Evolutionary conservation across 2,329 filamentous ascomycete genomes (phyloP).

Genomic region (Blastomyces silverae): DNA sequence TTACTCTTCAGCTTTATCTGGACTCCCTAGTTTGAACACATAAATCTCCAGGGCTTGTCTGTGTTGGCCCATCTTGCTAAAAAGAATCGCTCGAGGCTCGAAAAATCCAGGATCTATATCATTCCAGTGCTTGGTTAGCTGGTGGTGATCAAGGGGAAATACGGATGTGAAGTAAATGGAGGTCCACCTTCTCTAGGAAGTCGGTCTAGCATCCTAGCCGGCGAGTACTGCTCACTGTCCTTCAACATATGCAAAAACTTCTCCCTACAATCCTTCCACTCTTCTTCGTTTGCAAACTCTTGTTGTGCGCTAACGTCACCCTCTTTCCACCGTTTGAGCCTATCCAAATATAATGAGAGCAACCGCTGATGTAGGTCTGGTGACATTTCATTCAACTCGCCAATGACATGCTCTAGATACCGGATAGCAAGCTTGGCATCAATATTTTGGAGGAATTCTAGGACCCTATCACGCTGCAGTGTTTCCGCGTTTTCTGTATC

Average conservation of each 20-base stretch:
- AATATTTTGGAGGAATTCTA: constrained; percentile 64
- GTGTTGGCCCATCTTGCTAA: constrained; percentile 92
- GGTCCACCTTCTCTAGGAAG: constrained; percentile 70
- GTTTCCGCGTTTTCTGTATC: constrained; percentile 94
- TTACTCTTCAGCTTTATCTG: constrained; percentile 85
- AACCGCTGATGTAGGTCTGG: constrained; percentile 83
- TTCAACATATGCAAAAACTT: constrained; percentile 69
- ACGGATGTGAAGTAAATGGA: constrained; percentile 14
- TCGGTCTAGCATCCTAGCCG: constrained; percentile 66
- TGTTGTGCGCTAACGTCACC: constrained; percentile 35
- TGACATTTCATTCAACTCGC: constrained; percentile 74
- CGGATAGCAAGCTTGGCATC: constrained; percentile 64
- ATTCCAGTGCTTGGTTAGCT: background rate
- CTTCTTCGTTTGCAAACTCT: constrained; percentile 36
- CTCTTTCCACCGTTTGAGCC: constrained; percentile 41
- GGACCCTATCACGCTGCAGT: constrained; percentile 67
- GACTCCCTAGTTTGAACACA: constrained; percentile 86
- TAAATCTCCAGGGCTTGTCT: constrained; percentile 96
- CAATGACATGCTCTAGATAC: constrained; percentile 87
- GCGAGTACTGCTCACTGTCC: constrained; percentile 71
- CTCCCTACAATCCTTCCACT: constrained; percentile 54
- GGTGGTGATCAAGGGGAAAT: background rate
- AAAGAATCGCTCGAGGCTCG: constrained; percentile 80
- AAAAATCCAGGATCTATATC: constrained; percentile 72
- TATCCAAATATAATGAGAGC: constrained; percentile 62